Percentiles rank a stretch among this genome's conserved stretches.
Conservation (phyloP, 2,329 filamentous ascomycete genomes). For the Teratosphaeria zuluensis region DNA sequence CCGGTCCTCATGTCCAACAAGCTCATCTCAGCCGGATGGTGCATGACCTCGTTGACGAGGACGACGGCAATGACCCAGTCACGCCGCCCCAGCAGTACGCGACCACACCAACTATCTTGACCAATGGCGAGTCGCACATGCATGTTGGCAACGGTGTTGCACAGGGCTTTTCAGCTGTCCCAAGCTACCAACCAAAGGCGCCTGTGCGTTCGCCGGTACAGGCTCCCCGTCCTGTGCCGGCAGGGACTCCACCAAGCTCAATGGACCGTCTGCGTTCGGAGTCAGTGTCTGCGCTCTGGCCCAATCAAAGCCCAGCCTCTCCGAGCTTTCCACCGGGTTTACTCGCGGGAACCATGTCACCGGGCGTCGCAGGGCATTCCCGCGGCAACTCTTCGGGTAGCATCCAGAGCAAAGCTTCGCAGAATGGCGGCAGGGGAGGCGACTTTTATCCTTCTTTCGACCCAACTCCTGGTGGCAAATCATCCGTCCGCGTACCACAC, state of each 20-base stretch:
- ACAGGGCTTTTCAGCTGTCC: constrained; percentile 28
- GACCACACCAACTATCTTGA: constrained; percentile 15
- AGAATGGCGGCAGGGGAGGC: constrained; percentile 12
- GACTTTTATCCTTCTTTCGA: constrained; percentile 18
- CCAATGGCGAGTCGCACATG: constrained; percentile 30
- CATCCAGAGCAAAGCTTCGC: constrained; percentile 26
- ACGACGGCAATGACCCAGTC: constrained; percentile 37
- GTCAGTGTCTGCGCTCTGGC: constrained; percentile 23
- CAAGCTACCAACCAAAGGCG: constrained; percentile 20
- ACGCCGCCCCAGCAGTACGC: constrained; percentile 34
- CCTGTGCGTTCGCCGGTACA: background rate
- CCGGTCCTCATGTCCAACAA: constrained; percentile 23
- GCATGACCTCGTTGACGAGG: constrained; percentile 43
- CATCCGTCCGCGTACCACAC: constrained; percentile 5
- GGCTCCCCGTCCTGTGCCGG: background rate
- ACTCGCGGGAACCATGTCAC: constrained; percentile 15
- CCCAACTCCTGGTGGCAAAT: constrained; percentile 7
- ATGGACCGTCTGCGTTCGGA: constrained; percentile 20
- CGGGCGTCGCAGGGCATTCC: constrained; percentile 24
- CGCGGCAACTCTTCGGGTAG: constrained; percentile 36
- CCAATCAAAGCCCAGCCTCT: constrained; percentile 19
- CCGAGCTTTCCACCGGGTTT: constrained; percentile 22
- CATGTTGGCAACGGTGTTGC: constrained; percentile 13
- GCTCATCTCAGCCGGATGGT: constrained; percentile 50
- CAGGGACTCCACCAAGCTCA: constrained; percentile 5